phyloP scores from a whole-genome alignment of 2,329 filamentous ascomycete genomes.

The Arthrobotrys musiformis region DNA sequence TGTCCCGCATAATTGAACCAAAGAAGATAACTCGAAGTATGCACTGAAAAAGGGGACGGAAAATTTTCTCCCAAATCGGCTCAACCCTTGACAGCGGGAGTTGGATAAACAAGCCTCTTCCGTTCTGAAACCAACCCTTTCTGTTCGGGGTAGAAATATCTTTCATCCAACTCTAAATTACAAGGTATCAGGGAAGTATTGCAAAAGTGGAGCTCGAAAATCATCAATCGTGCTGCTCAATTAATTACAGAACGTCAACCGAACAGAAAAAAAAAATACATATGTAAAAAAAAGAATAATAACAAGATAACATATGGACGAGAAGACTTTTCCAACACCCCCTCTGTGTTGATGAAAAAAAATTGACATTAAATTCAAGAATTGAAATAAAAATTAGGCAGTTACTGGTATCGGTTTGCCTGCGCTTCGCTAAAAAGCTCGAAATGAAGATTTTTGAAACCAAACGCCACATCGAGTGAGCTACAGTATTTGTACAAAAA shows the following conservation, averaged over 20 bases:
- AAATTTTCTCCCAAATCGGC: slow-evolving; percentile 2
- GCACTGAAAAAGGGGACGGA: slow-evolving; percentile 8
- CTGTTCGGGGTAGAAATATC: not conserved
- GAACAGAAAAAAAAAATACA: not conserved
- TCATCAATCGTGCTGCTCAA: not conserved
- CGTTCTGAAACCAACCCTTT: slow-evolving; percentile 14
- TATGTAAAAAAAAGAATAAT: not conserved
- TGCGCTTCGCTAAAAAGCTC: slow-evolving; percentile 16
- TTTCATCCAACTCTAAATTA: slow-evolving; percentile 1
- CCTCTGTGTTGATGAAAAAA: not conserved
- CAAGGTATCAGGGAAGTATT: not conserved
- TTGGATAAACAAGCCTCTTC: slow-evolving; percentile 14
- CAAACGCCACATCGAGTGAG: slow-evolving; percentile 45
- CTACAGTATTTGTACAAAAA: slow-evolving; percentile 28
- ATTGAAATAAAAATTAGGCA: slow-evolving; percentile 3
- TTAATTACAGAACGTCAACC: not conserved
- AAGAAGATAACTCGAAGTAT: not conserved
- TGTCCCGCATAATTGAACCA: not conserved
- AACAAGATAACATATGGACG: not conserved
- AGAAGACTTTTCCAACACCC: not conserved
- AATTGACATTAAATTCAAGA: not conserved
- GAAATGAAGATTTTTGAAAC: slow-evolving; percentile 34
- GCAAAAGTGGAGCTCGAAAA: not conserved
- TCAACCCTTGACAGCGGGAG: slow-evolving; percentile 11
- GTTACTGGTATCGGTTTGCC: not conserved